These are phyloP conservation scores for Myriosclerotinia scirpicola DNA, from an alignment of 2,329 filamentous ascomycete genomes.

Conservation along the genomic window DNA sequence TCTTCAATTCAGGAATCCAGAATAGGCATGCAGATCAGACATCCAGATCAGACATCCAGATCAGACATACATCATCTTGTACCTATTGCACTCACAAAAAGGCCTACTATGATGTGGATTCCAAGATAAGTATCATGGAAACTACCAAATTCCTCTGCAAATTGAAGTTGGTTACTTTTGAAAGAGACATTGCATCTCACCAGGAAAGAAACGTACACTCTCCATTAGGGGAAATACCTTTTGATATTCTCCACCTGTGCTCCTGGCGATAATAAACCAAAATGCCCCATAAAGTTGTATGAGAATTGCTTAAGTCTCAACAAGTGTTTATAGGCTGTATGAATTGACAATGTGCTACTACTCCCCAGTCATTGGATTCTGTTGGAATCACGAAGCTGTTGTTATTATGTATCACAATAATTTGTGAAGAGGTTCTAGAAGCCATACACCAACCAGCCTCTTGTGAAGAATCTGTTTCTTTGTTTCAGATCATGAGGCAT, in stretches of 20 bases:
- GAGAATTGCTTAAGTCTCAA: not conserved
- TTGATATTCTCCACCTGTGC: not conserved
- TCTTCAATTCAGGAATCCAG: not conserved
- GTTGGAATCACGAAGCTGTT: not conserved
- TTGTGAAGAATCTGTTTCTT: not conserved
- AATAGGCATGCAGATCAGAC: not conserved
- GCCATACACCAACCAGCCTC: not conserved
- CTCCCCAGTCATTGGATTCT: not conserved
- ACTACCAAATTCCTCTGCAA: not conserved
- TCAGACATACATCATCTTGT: too few relatives aligned
- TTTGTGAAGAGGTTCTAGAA: not conserved
- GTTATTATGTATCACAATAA: not conserved
- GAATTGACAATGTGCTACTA: not conserved
- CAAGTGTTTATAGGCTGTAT: not conserved
- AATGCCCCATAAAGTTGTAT: not conserved
- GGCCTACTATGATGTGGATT: too few relatives aligned
- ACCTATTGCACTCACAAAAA: too few relatives aligned
- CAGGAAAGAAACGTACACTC: not conserved
- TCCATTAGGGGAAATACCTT: not conserved
- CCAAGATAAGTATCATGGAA: constrained; percentile 2
- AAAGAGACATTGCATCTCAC: not conserved
- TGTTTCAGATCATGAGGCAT: not conserved
- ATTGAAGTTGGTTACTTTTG: not conserved
- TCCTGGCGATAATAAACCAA: too few relatives aligned
- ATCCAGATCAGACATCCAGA: too few relatives aligned